These are phyloP conservation scores for Tinospora cordifolia DNA, from an alignment of 164 flowering plant species.

Conservation along the genomic window DNA sequence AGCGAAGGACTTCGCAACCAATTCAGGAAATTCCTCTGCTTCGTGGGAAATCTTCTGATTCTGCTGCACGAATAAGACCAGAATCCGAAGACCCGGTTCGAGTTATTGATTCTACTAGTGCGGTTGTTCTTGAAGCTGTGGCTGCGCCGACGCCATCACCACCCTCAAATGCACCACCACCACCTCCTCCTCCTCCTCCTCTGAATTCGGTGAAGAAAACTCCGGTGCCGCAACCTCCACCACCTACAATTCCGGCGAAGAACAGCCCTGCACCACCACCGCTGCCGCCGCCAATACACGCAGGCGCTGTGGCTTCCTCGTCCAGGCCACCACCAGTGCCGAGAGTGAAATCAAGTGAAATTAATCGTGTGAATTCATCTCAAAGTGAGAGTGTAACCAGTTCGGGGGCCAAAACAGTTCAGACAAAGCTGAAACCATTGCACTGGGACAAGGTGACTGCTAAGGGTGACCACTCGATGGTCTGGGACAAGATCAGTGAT, in stretches of 20 bases:
- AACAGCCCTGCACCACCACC: constrained; percentile 26
- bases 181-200: constrained; percentile 23
- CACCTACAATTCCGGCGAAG: constrained; percentile 22
- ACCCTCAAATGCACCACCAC: constrained; percentile 20
- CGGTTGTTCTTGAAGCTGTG: background rate
- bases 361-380: constrained; percentile 17
- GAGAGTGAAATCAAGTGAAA: constrained; percentile 19
- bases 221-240: constrained; percentile 24
- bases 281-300: constrained; percentile 32
- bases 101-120: background rate
- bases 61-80: constrained; percentile 3
- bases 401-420: constrained; percentile 9
- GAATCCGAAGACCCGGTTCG: background rate
- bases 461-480: constrained; percentile 71
- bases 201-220: too few species aligned
- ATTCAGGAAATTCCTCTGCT: constrained; percentile 49
- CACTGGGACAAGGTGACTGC: constrained; percentile 84
- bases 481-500: constrained; percentile 62
- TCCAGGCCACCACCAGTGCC: constrained; percentile 36
- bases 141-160: constrained; percentile 12
- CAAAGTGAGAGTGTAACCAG: constrained; percentile 15
- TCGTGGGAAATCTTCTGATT: constrained; percentile 6
- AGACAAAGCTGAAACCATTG: constrained; percentile 69
- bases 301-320: constrained; percentile 15
- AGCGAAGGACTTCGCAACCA: constrained; percentile 11